Evolutionary conservation across 1,139 yeast genomes (phyloP).

Genomic region (Kodamaea ohmeri): DNA sequence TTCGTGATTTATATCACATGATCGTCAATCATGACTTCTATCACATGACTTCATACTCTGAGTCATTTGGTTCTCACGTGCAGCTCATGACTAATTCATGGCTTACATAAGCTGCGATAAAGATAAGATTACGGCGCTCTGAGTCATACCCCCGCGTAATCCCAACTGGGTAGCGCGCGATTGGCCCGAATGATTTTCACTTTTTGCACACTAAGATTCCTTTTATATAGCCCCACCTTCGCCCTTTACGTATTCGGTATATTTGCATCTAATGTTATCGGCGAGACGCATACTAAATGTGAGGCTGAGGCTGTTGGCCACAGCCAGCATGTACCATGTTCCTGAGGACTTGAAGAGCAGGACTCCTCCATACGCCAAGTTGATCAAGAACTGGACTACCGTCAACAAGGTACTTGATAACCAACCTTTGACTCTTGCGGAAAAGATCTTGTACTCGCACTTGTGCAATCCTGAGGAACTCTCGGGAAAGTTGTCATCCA

Average conservation of each 20-base stretch:
- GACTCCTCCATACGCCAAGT: constrained; percentile 83
- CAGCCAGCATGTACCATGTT: constrained; percentile 29
- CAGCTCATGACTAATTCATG: neutral
- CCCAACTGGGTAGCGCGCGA: constrained; percentile 6
- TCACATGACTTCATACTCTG: no score
- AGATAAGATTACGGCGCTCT: constrained; percentile 9
- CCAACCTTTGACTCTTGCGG: constrained; percentile 86
- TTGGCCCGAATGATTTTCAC: constrained; percentile 8
- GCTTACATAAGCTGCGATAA: constrained; percentile 3
- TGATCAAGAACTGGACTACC: constrained; percentile 57
- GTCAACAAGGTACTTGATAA: constrained; percentile 65
- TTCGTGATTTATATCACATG: no score
- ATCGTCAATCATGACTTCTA: no score
- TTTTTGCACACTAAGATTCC: neutral
- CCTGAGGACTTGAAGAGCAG: constrained; percentile 64
- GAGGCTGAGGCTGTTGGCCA: constrained; percentile 29
- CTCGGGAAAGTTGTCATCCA: constrained; percentile 47
- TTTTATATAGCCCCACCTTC: constrained; percentile 1
- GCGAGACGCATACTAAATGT: constrained; percentile 6
- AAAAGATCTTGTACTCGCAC: constrained; percentile 90
- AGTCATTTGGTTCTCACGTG: no score
- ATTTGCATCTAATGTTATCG: constrained; percentile 8
- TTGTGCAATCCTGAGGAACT: constrained; percentile 80
- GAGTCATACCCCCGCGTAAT: constrained; percentile 12
- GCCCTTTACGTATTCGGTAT: neutral